phyloP scores from a whole-genome alignment of 2,329 filamentous ascomycete species.

The Aspergillus arachidicola region DNA sequence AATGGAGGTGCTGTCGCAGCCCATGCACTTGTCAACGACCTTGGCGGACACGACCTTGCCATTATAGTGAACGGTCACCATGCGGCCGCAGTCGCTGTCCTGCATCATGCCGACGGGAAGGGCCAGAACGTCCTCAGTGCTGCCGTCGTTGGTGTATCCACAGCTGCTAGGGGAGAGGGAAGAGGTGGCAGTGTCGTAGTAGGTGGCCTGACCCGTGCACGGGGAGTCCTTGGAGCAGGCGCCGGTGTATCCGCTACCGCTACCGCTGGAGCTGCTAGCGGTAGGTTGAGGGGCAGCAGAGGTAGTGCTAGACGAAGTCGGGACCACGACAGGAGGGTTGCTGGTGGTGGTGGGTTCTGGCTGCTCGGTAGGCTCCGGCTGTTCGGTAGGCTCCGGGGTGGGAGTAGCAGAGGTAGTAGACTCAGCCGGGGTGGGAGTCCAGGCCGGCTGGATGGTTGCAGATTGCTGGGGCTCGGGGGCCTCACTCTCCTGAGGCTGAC shows the following conservation, averaged over 20 bases:
- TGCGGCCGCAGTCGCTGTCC: constrained; percentile 72
- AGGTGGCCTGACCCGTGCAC: constrained; percentile 69
- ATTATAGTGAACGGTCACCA: constrained; percentile 62
- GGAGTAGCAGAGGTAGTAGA: constrained; percentile 5
- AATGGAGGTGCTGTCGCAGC: constrained; percentile 60
- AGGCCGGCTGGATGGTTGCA: not conserved
- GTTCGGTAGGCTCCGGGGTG: constrained; percentile 3
- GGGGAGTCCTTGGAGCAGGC: constrained; percentile 29
- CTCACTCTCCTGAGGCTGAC: constrained; percentile 9
- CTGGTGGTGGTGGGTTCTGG: not conserved
- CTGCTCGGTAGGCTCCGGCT: not conserved
- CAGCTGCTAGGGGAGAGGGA: constrained; percentile 55
- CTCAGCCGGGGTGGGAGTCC: not conserved
- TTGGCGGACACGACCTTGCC: constrained; percentile 62
- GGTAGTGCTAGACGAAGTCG: not conserved
- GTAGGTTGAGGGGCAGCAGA: not conserved
- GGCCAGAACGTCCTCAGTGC: constrained; percentile 66
- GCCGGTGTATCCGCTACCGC: constrained; percentile 25
- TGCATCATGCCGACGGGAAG: constrained; percentile 66
- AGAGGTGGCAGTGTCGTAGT: constrained; percentile 69
- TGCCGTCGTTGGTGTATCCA: constrained; percentile 62
- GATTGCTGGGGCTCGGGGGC: not conserved
- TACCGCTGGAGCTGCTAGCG: constrained; percentile 17
- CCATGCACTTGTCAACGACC: constrained; percentile 76
- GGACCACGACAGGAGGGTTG: not conserved